These are phyloP conservation scores for Nemania sp. DNA, from an alignment of 2,329 filamentous ascomycete species.

Conservation along the genomic window DNA sequence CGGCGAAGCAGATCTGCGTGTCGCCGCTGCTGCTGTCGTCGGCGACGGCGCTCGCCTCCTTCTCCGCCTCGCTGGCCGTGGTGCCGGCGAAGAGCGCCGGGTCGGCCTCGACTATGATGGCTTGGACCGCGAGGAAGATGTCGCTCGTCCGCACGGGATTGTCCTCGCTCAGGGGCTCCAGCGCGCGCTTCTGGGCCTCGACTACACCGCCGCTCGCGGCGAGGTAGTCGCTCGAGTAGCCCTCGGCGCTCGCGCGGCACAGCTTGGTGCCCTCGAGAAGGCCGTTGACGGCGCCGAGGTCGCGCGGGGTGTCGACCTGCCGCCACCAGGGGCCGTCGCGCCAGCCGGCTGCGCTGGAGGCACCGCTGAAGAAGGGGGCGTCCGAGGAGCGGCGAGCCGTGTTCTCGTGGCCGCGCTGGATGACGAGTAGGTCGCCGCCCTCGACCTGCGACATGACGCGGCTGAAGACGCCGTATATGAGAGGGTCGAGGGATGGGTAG, in stretches of 20 bases:
- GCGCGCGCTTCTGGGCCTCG: constrained; percentile 77
- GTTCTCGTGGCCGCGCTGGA: constrained; percentile 90
- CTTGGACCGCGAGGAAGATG: constrained; percentile 94
- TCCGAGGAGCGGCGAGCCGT: constrained; percentile 69
- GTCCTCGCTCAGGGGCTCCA: constrained; percentile 76
- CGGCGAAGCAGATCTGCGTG: constrained; percentile 71
- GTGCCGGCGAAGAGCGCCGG: constrained; percentile 69
- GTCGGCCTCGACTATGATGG: constrained; percentile 69
- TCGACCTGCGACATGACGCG: constrained; percentile 99
- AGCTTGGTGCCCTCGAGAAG: constrained; percentile 88
- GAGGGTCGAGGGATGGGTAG: constrained; percentile 91
- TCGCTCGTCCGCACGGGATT: constrained; percentile 93
- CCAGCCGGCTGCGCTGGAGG: constrained; percentile 65
- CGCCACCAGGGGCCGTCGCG: constrained; percentile 97
- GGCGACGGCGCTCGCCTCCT: constrained; percentile 56
- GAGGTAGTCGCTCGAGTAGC: constrained; percentile 86
- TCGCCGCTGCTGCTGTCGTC: constrained; percentile 60
- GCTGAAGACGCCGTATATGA: constrained; percentile 89
- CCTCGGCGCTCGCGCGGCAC: constrained; percentile 84
- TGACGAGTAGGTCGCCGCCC: constrained; percentile 90
- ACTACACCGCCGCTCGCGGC: constrained; percentile 76
- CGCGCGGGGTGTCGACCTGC: constrained; percentile 68
- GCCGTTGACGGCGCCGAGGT: constrained; percentile 79
- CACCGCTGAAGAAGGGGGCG: constrained; percentile 55
- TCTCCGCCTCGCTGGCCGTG: constrained; percentile 57